A percentile compares a stretch with the other conserved stretches of the same genome.
Conservation (phyloP, 176 grass and related monocot genomes). For the Carex scoparia region DNA sequence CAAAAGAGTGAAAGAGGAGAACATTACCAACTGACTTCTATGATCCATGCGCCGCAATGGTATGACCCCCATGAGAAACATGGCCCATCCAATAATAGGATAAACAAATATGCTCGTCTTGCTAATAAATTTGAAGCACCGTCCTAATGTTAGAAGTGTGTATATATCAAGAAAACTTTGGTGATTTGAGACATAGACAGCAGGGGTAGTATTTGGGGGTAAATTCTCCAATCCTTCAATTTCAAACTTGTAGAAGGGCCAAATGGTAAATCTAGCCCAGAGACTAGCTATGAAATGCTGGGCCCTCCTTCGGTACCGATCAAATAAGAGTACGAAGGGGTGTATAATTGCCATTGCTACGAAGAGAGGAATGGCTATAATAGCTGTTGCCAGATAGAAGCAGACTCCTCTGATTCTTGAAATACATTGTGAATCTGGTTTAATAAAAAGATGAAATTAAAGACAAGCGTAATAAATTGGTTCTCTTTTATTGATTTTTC, state of each 20-base stretch:
- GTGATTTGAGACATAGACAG: slow-evolving; percentile 92
- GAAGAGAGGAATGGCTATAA: slow-evolving; percentile 60
- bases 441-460: slow-evolving; percentile 8
- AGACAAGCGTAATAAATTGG: background rate
- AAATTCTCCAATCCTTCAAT: slow-evolving; percentile 86
- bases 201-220: slow-evolving; percentile 50
- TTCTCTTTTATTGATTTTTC: background rate
- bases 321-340: slow-evolving; percentile 68
- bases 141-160: slow-evolving; percentile 70
- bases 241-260: slow-evolving; percentile 86
- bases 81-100: slow-evolving; percentile 95
- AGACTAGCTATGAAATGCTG: slow-evolving; percentile 76
- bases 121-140: slow-evolving; percentile 98
- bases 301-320: slow-evolving; percentile 54
- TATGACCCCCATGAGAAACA: slow-evolving; percentile 93
- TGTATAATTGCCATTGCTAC: slow-evolving; percentile 64
- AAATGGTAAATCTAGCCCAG: slow-evolving; percentile 76
- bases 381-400: slow-evolving; percentile 71
- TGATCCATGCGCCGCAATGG: slow-evolving; percentile 74
- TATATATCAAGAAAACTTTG: slow-evolving; percentile 97
- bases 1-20: background rate
- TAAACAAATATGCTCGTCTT: slow-evolving; percentile 93
- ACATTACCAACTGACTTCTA: slow-evolving; percentile 86
- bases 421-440: slow-evolving; percentile 52
- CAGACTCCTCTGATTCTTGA: slow-evolving; percentile 63